phyloP scores from a whole-genome alignment of 805 yeast species.

The Candida hungchunana region DNA sequence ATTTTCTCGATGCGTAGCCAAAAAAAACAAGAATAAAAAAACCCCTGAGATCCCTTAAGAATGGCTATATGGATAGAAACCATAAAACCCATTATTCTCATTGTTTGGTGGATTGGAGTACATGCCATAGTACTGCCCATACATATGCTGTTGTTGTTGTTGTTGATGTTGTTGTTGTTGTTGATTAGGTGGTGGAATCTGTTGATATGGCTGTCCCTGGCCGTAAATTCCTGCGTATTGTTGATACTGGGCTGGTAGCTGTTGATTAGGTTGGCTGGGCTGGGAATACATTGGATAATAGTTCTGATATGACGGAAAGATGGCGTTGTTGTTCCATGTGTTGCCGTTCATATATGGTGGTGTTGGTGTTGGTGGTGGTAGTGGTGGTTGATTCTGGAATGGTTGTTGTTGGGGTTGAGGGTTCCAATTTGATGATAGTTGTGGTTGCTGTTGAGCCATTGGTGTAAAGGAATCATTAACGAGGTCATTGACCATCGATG shows the following conservation, averaged over 20 bases:
- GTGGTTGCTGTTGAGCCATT: background rate
- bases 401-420: background rate
- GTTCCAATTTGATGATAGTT: background rate
- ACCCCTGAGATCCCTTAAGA: no score
- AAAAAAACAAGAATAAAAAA: no score
- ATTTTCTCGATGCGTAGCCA: no score
- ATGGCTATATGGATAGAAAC: no score
- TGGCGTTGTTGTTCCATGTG: background rate
- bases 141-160: background rate
- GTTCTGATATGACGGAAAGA: constrained; percentile 9
- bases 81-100: no score
- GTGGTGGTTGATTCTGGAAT: background rate
- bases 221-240: background rate
- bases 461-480: background rate
- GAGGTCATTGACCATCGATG: background rate
- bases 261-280: background rate
- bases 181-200: background rate
- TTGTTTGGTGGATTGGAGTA: no score
- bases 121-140: background rate
- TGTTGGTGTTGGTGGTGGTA: no score
- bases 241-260: background rate
- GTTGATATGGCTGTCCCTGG: background rate
- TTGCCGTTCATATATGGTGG: no score
- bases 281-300: constrained; percentile 9
- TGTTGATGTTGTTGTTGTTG: constrained; percentile 4